Conservation (phyloP, 1,139 yeast species). For the Scheffersomyces insectosa region DNA sequence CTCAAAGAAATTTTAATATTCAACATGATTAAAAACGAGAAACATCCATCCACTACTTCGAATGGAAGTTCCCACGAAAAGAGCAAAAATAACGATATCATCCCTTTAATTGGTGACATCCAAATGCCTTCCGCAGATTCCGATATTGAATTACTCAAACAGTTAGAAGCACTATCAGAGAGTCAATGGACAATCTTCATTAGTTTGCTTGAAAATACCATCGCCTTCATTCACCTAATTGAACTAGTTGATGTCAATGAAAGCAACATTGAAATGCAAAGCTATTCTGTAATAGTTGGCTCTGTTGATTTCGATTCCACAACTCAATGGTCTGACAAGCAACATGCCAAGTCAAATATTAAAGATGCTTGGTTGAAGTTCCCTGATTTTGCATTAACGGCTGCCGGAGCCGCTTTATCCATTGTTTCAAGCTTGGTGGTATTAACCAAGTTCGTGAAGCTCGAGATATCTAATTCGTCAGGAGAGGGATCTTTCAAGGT, state of each 20-base stretch:
- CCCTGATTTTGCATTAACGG: slow-evolving; percentile 26
- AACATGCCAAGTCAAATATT: slow-evolving; percentile 19
- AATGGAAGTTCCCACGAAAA: too few species aligned
- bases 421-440: slow-evolving; percentile 30
- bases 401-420: slow-evolving; percentile 26
- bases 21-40: slow-evolving; percentile 11
- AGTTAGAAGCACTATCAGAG: slow-evolving; percentile 8
- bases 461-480: slow-evolving; percentile 7
- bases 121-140: too few species aligned
- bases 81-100: slow-evolving; percentile 1
- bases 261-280: not conserved
- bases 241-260: slow-evolving; percentile 20
- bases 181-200: slow-evolving; percentile 4
- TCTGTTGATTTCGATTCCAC: slow-evolving; percentile 4
- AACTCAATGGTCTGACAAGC: slow-evolving; percentile 23
- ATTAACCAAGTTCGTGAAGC: slow-evolving; percentile 22
- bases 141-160: slow-evolving; percentile 5
- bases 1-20: slow-evolving; percentile 14
- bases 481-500: slow-evolving; percentile 7
- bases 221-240: slow-evolving; percentile 19
- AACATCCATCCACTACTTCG: not conserved
- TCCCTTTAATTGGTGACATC: slow-evolving; percentile 15
- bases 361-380: slow-evolving; percentile 45
- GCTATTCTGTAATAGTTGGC: slow-evolving; percentile 5
- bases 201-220: slow-evolving; percentile 7